Evolutionary conservation across 139 green algal genomes (phyloP).

Genomic region (Chlorella sp.): DNA sequence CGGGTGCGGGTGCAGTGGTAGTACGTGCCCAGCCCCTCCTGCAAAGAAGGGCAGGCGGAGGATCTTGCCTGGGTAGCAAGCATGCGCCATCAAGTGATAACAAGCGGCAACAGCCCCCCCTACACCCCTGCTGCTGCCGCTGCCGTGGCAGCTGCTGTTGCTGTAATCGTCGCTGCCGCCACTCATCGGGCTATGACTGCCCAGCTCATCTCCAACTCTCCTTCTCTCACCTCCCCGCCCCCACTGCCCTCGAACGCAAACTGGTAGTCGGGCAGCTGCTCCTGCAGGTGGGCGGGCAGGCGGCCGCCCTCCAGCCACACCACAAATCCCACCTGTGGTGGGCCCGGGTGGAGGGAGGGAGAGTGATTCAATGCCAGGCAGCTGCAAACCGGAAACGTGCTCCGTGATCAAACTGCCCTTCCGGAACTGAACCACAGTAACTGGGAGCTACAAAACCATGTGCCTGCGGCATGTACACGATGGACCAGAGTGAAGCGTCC

Average conservation of each 20-base stretch:
- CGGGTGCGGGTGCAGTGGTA: conserved; percentile 68
- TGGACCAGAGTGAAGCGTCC: conserved; percentile 69
- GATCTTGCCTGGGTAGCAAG: too few species aligned
- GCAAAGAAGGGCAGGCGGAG: neutral
- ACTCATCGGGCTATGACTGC: too few species aligned
- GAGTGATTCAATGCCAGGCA: neutral
- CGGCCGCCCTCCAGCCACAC: conserved; percentile 56
- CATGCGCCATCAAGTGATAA: too few species aligned
- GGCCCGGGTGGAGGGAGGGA: too few species aligned
- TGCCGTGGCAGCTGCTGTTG: too few species aligned
- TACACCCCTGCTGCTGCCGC: neutral
- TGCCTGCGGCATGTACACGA: conserved; percentile 86
- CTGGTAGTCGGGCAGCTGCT: conserved; percentile 71
- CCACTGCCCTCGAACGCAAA: conserved; percentile 49
- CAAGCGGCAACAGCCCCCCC: too few species aligned
- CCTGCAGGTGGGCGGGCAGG: conserved; percentile 70
- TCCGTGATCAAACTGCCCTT: too few species aligned
- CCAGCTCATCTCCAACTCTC: too few species aligned
- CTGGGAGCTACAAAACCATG: too few species aligned
- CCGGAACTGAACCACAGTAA: too few species aligned
- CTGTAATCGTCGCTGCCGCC: too few species aligned
- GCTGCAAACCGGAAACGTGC: too few species aligned
- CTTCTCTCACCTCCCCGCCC: neutral
- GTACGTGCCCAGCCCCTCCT: conserved; percentile 56
- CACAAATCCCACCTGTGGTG: conserved; percentile 61